Evolutionary conservation across 176 grass and related monocot species (phyloP), one percentile per base, ranked within the genome.

Genomic region (Zea mays): DNA sequence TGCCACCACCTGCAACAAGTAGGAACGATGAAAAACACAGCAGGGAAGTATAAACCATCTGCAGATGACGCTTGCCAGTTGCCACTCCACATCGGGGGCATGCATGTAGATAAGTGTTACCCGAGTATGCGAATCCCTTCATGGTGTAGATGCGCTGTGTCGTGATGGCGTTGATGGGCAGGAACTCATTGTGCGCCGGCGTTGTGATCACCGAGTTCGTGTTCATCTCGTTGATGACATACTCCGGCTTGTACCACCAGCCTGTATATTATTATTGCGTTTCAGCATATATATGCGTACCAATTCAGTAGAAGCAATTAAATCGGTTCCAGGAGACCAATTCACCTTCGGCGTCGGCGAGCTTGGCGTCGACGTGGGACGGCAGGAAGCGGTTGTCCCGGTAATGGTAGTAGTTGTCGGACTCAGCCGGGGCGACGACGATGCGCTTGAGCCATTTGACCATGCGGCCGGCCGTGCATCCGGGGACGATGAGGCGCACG

Each of bases 241-340:
- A 86, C 69, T 98, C 95, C 17, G 95, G 91, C 79, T 98, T 98
- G 85, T 98, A 98, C 95, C 95, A 98, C 95, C 91, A 98, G 2
- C 81, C 95, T 97, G 77, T n/a, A 15, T 54, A 54, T 27, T 27
- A 27, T 27, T 27, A 27, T 27, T 54, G 50, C 15, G 6, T 46
- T 6, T 41, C 3, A 41, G 40, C 40, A 41, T 41, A 6, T 47
- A 41, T 41, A 6, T 47, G 11, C 11, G 5, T 11, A 48, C 10
- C 46, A 47, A 12, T 47, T 47, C 45, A 47, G 45, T 10, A 45
- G 0, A 8, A 1, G 27, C 27, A 27, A 27, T 27, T 10, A 10
- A 45, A 45, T 45, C 43, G 10, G 2, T 10, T 45, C 9, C 40
- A 43, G 42, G 45, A 46, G 45, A 46, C 11, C 10, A 46, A 46